These are phyloP conservation scores for Fusarium sp. DNA, from an alignment of 2,329 filamentous ascomycete genomes.

Conservation along the genomic window DNA sequence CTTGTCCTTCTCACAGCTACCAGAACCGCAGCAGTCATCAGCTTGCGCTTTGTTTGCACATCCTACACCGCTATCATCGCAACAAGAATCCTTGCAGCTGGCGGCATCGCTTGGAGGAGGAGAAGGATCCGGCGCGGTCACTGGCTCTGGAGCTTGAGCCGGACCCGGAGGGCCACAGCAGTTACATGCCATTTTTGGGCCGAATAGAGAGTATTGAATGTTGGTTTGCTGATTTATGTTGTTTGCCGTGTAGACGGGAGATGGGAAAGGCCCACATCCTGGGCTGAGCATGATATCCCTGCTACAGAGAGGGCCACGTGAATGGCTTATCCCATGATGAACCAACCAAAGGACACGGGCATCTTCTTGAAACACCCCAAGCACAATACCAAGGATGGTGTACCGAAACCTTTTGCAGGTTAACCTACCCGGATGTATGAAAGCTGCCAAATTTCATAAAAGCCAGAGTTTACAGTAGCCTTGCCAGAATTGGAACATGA, in stretches of 20 bases:
- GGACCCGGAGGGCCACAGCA: constrained; percentile 27
- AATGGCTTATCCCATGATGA: constrained; percentile 7
- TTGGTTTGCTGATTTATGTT: neutral
- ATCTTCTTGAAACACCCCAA: neutral
- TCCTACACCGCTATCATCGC: neutral
- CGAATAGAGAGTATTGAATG: neutral
- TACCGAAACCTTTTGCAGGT: too few relatives aligned
- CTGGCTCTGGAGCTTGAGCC: neutral
- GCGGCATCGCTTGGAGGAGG: neutral
- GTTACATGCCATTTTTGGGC: constrained; percentile 23
- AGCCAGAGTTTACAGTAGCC: too few relatives aligned
- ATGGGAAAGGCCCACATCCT: neutral
- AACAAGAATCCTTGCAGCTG: constrained; percentile 20
- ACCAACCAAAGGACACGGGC: neutral
- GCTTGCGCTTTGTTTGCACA: neutral
- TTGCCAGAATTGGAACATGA: too few relatives aligned
- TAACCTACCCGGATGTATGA: too few relatives aligned
- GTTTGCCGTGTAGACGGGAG: neutral
- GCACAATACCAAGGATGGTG: too few relatives aligned
- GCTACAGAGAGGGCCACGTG: constrained; percentile 13
- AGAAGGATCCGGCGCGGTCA: neutral
- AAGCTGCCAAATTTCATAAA: too few relatives aligned
- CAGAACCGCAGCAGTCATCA: constrained; percentile 6
- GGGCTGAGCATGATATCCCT: constrained; percentile 5
- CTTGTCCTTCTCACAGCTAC: neutral